A percentile compares a stretch with the other conserved stretches of the same genome.
Evolutionary conservation across 2,329 filamentous ascomycete genomes (phyloP).

Genomic region (Byssothecium circinans): DNA sequence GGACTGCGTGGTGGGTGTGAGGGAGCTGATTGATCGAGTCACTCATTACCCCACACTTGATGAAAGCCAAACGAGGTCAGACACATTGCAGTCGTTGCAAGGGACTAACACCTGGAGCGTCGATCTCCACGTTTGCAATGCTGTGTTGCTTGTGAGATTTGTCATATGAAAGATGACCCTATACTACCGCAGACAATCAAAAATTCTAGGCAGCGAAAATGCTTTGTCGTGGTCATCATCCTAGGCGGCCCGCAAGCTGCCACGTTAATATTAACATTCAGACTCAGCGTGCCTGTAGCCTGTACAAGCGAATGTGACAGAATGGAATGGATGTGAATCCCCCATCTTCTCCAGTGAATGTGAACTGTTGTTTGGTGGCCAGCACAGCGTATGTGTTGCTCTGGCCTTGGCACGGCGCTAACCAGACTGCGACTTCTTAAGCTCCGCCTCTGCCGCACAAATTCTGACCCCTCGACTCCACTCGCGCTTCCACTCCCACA

Average conservation of each 20-base stretch:
- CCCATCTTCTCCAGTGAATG: too few species aligned
- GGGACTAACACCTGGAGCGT: too few species aligned
- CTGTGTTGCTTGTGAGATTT: too few species aligned
- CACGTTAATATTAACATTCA: not conserved
- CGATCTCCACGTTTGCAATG: too few species aligned
- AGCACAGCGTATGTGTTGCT: too few species aligned
- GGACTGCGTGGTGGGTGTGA: not conserved
- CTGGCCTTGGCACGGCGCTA: not conserved
- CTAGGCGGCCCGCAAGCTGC: not conserved
- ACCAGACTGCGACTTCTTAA: slow-evolving; percentile 1
- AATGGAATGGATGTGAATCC: too few species aligned
- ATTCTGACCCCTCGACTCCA: not conserved
- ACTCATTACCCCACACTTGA: not conserved
- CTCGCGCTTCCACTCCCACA: slow-evolving; percentile 1
- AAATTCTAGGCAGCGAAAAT: not conserved
- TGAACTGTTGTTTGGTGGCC: too few species aligned
- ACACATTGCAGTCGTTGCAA: not conserved
- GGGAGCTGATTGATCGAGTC: not conserved
- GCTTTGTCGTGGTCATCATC: not conserved
- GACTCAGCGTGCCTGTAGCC: too few species aligned
- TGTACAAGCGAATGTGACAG: too few species aligned
- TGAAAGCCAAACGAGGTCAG: not conserved
- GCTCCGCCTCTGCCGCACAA: not conserved
- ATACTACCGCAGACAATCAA: not conserved
- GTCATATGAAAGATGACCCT: too few species aligned